Conservation (phyloP, 106 monocot species). For the Agapanthus africanus region DNA sequence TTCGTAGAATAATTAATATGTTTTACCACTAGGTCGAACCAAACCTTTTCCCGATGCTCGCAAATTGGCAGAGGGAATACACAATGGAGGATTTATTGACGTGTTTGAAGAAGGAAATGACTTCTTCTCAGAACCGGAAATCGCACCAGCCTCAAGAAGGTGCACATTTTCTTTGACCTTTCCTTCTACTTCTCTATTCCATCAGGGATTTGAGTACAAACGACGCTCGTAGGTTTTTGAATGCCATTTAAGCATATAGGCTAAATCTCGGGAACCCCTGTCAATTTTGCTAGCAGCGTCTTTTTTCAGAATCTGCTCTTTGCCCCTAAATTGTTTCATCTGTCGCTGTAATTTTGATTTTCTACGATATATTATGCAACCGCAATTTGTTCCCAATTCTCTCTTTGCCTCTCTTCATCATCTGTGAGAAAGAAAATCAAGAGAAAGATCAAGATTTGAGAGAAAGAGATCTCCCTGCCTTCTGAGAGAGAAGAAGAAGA, state of each 20-base stretch:
- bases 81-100: slow-evolving; percentile 60
- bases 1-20: background rate
- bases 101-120: slow-evolving; percentile 56
- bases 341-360: no score
- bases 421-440: no score
- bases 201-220: background rate
- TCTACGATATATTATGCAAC: no score
- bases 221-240: background rate
- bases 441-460: no score
- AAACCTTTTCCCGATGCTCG: slow-evolving; percentile 46
- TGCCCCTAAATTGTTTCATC: no score
- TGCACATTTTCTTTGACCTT: background rate
- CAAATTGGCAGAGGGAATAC: slow-evolving; percentile 51
- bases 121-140: slow-evolving; percentile 49
- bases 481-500: no score
- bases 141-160: slow-evolving; percentile 50
- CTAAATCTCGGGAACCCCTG: no score
- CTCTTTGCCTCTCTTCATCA: no score
- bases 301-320: no score
- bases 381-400: no score
- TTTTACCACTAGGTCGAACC: slow-evolving; percentile 50
- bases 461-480: no score
- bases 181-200: background rate
- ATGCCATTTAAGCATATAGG: background rate
- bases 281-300: no score